Percentiles rank a stretch among this genome's conserved stretches.
Evolutionary conservation across 2,329 filamentous ascomycete species (phyloP).

Genomic region (Alternaria gaisen): DNA sequence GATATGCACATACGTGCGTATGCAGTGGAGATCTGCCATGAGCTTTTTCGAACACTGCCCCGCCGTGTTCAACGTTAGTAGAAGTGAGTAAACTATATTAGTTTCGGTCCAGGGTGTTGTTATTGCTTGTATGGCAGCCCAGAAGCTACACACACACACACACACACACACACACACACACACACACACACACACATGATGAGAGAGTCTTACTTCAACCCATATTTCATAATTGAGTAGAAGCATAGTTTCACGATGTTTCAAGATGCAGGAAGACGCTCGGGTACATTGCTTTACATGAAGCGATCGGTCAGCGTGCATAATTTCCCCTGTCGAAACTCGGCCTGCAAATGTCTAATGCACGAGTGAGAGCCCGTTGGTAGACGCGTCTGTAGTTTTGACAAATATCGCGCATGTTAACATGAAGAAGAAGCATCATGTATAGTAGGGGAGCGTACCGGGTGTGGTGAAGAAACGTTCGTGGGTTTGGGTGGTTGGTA

Average conservation of each 20-base stretch:
- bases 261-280: slow-evolving; percentile 7
- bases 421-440: neutral
- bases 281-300: slow-evolving; percentile 2
- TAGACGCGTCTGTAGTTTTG: neutral
- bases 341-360: neutral
- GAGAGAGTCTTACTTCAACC: neutral
- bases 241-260: slow-evolving; percentile 4
- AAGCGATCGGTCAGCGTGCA: neutral
- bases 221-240: neutral
- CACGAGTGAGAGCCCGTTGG: neutral
- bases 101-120: neutral
- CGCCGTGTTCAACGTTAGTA: neutral
- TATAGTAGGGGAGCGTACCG: neutral
- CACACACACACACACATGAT: neutral
- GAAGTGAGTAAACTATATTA: neutral
- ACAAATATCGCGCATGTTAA: neutral
- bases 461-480: neutral
- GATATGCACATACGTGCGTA: neutral
- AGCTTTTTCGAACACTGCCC: neutral
- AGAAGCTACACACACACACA: neutral
- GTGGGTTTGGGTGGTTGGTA: slow-evolving; percentile 3
- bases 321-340: neutral
- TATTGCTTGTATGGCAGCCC: neutral
- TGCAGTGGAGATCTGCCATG: neutral
- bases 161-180: too few species aligned